Conservation (phyloP, 2,329 filamentous ascomycete species). For the Aspergillus brunneoviolaceus region DNA sequence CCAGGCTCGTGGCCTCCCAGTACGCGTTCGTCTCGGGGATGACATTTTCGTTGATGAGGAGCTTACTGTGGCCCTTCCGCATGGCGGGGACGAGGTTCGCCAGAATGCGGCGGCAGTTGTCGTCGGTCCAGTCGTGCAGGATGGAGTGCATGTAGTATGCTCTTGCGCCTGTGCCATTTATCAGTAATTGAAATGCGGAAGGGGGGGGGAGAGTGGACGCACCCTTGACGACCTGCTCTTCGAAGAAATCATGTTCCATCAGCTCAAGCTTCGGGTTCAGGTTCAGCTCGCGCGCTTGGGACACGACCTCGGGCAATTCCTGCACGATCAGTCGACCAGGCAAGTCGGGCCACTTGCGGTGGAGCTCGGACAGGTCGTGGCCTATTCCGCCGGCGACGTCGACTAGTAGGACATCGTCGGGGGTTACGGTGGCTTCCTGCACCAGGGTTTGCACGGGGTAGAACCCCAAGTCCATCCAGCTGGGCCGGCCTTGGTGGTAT, state of each 20-base stretch:
- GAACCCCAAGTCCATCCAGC: constrained; percentile 29
- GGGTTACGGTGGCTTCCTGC: constrained; percentile 8
- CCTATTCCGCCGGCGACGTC: constrained; percentile 47
- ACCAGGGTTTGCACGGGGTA: constrained; percentile 21
- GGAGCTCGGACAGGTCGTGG: constrained; percentile 42
- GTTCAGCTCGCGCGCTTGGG: constrained; percentile 13
- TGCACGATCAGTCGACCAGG: constrained; percentile 50
- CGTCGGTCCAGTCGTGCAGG: constrained; percentile 34
- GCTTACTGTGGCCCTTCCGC: constrained; percentile 40
- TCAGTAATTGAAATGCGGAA: not conserved
- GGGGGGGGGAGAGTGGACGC: not conserved
- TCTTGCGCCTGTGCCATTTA: constrained; percentile 24
- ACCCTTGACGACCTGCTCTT: constrained; percentile 47
- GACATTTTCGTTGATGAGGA: constrained; percentile 47
- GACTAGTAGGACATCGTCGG: constrained; percentile 33
- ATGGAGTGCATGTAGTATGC: constrained; percentile 20
- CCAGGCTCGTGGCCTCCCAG: constrained; percentile 34
- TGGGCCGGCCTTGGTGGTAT: constrained; percentile 19
- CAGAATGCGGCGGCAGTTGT: constrained; percentile 33
- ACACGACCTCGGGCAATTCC: constrained; percentile 44
- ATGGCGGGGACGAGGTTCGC: constrained; percentile 32
- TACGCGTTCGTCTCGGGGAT: constrained; percentile 38
- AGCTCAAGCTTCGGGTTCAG: constrained; percentile 6
- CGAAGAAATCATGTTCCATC: constrained; percentile 37
- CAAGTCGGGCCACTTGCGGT: constrained; percentile 33